These are phyloP conservation scores for Agrocybe praecox DNA, from an alignment of 768 basidiomycete genomes.

Conservation along the genomic window DNA sequence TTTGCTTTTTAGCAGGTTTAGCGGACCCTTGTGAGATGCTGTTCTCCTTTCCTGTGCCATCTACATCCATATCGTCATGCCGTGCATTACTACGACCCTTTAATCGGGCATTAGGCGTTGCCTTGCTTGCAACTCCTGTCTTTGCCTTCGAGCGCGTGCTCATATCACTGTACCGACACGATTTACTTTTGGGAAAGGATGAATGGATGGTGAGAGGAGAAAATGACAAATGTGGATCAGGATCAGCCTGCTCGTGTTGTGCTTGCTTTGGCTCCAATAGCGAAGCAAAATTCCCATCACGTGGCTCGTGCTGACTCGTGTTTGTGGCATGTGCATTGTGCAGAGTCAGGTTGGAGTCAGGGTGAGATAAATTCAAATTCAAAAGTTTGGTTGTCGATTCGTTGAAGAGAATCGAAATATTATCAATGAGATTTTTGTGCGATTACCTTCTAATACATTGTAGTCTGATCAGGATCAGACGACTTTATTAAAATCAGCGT, in stretches of 20 bases:
- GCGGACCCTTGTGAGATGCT: slow-evolving; percentile 2
- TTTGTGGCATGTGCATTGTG: no score
- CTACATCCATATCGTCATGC: slow-evolving; percentile 19
- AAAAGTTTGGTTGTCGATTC: no score
- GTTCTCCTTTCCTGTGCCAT: slow-evolving; percentile 13
- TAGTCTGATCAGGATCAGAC: no score
- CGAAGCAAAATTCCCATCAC: not conserved
- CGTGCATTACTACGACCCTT: slow-evolving; percentile 14
- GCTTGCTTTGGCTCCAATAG: not conserved
- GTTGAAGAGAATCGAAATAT: no score
- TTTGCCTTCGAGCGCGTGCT: slow-evolving; percentile 49
- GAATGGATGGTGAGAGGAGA: slow-evolving; percentile 1
- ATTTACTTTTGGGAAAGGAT: not conserved
- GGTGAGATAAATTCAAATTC: no score
- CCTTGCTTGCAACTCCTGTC: slow-evolving; percentile 27
- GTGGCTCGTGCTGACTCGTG: not conserved
- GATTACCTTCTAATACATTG: no score
- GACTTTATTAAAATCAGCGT: no score
- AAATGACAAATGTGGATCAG: not conserved
- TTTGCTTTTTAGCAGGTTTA: slow-evolving; percentile 12
- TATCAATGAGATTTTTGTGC: no score
- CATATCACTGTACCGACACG: slow-evolving; percentile 28
- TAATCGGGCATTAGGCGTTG: slow-evolving; percentile 15
- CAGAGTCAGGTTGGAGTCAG: no score
- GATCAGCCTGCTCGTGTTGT: not conserved